Percentiles rank a stretch among this genome's conserved stretches.
Evolutionary conservation across 73 alveolate genomes (phyloP).

Genomic region (Halteria grandinella): DNA sequence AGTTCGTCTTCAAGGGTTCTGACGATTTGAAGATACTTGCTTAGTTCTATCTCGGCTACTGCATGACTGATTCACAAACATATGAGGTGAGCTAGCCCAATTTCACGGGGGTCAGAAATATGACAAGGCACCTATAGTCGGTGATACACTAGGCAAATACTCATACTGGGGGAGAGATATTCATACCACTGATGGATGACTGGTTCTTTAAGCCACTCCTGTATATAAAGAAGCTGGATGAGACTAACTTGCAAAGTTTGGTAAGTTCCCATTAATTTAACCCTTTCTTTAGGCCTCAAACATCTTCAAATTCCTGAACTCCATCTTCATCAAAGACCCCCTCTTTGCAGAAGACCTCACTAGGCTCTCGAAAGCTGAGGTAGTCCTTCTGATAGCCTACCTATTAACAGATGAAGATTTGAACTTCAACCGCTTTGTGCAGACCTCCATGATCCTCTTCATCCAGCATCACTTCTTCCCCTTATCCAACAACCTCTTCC

Average conservation of each 20-base stretch:
- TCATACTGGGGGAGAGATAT: background rate
- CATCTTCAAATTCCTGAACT: too few relatives aligned
- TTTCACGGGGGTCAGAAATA: background rate
- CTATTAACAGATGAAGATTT: background rate
- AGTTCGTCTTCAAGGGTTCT: background rate
- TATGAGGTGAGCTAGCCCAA: constrained; percentile 21
- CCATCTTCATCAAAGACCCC: too few relatives aligned
- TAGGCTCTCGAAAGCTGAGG: background rate
- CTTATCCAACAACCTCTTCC: background rate
- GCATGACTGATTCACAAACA: constrained; percentile 17
- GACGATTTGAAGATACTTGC: background rate
- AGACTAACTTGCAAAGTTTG: background rate
- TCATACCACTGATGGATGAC: constrained; percentile 24
- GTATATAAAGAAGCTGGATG: constrained; percentile 8
- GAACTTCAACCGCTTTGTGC: background rate
- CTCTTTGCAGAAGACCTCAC: background rate
- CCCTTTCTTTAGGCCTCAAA: too few relatives aligned
- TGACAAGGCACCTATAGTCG: background rate
- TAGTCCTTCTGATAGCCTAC: background rate
- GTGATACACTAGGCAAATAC: background rate
- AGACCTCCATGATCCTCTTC: constrained; percentile 21
- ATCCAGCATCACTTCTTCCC: background rate
- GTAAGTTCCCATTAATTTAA: background rate
- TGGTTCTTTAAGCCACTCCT: constrained; percentile 39
- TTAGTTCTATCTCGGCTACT: constrained; percentile 14